A percentile compares a stretch with the other conserved stretches of the same genome.
These are phyloP conservation scores for Trypanosoma lewisi DNA, from an alignment of 208 protist species.

Conservation along the genomic window DNA sequence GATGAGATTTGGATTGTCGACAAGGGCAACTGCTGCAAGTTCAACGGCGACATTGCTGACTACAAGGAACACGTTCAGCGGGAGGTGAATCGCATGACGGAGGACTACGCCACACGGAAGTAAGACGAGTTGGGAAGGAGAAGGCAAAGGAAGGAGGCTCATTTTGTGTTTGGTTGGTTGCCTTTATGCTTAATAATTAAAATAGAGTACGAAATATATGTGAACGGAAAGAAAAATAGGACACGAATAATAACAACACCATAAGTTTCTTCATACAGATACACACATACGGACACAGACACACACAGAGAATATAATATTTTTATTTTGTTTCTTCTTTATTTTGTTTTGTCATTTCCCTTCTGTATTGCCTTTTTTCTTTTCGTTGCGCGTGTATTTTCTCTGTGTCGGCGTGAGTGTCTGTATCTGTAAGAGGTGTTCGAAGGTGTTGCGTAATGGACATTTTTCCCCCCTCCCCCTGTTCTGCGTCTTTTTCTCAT, in stretches of 20 bases:
- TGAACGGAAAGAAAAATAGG: constrained; percentile 5
- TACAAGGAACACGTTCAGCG: constrained; percentile 92
- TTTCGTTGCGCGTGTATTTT: neutral
- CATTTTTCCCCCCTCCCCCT: too few species aligned
- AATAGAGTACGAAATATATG: constrained; percentile 4
- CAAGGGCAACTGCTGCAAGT: constrained; percentile 79
- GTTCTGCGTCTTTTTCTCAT: too few species aligned
- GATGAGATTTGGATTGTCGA: constrained; percentile 97
- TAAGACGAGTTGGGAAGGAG: constrained; percentile 7
- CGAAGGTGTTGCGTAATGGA: too few species aligned
- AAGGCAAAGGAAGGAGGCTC: neutral
- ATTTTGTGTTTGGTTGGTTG: neutral
- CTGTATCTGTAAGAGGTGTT: too few species aligned
- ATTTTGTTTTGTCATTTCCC: neutral
- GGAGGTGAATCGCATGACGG: constrained; percentile 82
- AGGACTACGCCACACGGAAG: constrained; percentile 47
- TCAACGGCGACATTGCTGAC: constrained; percentile 89
- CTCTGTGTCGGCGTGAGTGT: too few species aligned
- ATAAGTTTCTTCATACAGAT: neutral
- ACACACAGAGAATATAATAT: neutral
- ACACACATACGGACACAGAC: neutral
- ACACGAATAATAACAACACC: neutral
- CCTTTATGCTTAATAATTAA: constrained; percentile 10
- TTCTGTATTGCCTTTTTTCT: neutral
- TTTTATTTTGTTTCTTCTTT: neutral